These are phyloP conservation scores for Aspergillus transmontanensis DNA, from an alignment of 2,329 filamentous ascomycete species.

Conservation along the genomic window DNA sequence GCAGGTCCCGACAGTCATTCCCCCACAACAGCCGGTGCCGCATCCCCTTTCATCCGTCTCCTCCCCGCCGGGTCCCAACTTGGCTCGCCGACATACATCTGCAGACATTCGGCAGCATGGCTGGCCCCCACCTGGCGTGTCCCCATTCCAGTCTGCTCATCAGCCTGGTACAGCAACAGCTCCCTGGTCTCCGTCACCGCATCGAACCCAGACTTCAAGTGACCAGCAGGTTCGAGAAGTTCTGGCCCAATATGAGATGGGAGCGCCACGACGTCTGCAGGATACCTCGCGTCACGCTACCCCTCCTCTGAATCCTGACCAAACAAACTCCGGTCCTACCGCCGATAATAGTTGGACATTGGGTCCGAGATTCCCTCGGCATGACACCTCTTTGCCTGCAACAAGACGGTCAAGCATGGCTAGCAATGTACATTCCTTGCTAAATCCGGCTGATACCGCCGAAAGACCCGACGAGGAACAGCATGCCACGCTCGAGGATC, in stretches of 20 bases:
- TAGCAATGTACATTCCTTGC: conserved; percentile 66
- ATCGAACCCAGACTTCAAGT: conserved; percentile 51
- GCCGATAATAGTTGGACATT: conserved; percentile 60
- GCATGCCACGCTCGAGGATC: conserved; percentile 55
- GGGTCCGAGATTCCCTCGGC: conserved; percentile 44
- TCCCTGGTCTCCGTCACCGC: conserved; percentile 70
- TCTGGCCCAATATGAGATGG: conserved; percentile 67
- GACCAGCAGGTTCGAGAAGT: conserved; percentile 67
- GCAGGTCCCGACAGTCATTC: conserved; percentile 65
- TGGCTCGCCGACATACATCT: conserved; percentile 85
- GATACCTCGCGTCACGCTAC: conserved; percentile 55
- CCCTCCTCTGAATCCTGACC: conserved; percentile 53
- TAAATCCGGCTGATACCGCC: conserved; percentile 69
- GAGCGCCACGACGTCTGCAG: conserved; percentile 52
- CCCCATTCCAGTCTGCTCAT: conserved; percentile 68
- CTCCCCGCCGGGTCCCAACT: conserved; percentile 63
- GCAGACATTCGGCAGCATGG: conserved; percentile 91
- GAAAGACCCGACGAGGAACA: conserved; percentile 68
- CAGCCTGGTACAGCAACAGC: conserved; percentile 63
- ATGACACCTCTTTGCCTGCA: conserved; percentile 54
- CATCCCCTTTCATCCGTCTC: conserved; percentile 60
- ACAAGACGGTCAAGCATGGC: conserved; percentile 72
- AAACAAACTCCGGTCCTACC: conserved; percentile 52
- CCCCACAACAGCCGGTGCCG: conserved; percentile 70
- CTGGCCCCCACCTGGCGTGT: conserved; percentile 63